Evolutionary conservation across 2,329 filamentous ascomycete species (phyloP).

Genomic region (Incumbomyces delicatus): DNA sequence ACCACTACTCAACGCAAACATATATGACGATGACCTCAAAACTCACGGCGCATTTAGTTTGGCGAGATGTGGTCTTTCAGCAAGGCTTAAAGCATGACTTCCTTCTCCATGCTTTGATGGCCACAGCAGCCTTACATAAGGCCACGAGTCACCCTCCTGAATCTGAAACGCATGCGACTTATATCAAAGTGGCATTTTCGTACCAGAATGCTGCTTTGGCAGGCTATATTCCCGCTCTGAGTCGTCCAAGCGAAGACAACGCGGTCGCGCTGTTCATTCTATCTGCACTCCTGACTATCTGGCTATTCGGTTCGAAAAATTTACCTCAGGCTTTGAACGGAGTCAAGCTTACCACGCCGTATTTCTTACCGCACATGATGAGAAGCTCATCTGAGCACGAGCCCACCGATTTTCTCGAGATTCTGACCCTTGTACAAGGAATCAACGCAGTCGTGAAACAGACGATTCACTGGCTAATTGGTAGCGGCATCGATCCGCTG

Average conservation of each 20-base stretch:
- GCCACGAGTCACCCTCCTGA: constrained; percentile 23
- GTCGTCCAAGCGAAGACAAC: constrained; percentile 17
- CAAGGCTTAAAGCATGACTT: constrained; percentile 32
- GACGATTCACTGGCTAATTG: constrained; percentile 19
- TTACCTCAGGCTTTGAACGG: constrained; percentile 18
- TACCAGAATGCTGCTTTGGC: constrained; percentile 20
- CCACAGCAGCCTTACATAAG: constrained; percentile 32
- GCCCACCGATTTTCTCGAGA: constrained; percentile 17
- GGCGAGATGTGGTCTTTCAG: constrained; percentile 33
- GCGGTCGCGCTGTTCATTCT: constrained; percentile 19
- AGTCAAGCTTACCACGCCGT: constrained; percentile 13
- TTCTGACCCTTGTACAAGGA: constrained; percentile 18
- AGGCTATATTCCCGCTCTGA: constrained; percentile 18
- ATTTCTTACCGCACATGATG: neutral
- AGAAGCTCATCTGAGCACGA: neutral
- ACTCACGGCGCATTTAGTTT: constrained; percentile 24
- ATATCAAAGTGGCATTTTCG: constrained; percentile 18
- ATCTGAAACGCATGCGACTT: constrained; percentile 18
- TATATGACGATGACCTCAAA: constrained; percentile 23
- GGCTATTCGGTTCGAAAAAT: constrained; percentile 19
- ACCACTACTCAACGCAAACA: constrained; percentile 35
- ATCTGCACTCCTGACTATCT: constrained; percentile 18
- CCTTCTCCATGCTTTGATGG: constrained; percentile 33
- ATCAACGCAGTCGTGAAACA: constrained; percentile 19
- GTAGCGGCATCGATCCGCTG: constrained; percentile 17